Evolutionary conservation across 2,329 filamentous ascomycete species (phyloP).

Genomic region (Fusarium pseudonygamai): DNA sequence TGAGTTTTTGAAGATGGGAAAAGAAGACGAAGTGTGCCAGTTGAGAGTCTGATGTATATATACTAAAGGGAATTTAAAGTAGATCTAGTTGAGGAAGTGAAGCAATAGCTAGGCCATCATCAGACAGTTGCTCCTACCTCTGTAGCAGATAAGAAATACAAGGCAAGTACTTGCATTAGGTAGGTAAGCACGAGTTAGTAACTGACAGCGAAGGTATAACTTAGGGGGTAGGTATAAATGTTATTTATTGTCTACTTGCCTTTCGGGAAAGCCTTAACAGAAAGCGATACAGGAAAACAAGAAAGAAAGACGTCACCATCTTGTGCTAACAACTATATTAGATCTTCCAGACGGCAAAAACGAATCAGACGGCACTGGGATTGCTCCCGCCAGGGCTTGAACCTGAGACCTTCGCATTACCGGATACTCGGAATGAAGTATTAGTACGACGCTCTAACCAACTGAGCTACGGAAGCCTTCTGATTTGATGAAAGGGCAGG

Average conservation of each 20-base stretch:
- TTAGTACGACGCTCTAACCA: slow-evolving; percentile 47
- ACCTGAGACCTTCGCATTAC: slow-evolving; percentile 47
- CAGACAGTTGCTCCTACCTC: neutral
- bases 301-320: neutral
- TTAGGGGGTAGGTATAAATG: no score
- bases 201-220: neutral
- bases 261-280: neutral
- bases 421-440: slow-evolving; percentile 36
- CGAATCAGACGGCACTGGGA: slow-evolving; percentile 33
- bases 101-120: neutral
- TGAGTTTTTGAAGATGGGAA: neutral
- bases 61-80: neutral
- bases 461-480: slow-evolving; percentile 46
- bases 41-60: neutral
- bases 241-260: neutral
- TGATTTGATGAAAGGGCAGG: neutral
- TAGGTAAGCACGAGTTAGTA: neutral
- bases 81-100: neutral
- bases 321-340: neutral
- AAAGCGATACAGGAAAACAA: neutral
- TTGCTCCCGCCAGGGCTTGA: slow-evolving; percentile 47
- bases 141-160: neutral
- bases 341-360: neutral
- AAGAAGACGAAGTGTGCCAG: neutral
- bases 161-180: neutral